Conservation (phyloP, 768 basidiomycete genomes). For the Lactifluus pinguis region DNA sequence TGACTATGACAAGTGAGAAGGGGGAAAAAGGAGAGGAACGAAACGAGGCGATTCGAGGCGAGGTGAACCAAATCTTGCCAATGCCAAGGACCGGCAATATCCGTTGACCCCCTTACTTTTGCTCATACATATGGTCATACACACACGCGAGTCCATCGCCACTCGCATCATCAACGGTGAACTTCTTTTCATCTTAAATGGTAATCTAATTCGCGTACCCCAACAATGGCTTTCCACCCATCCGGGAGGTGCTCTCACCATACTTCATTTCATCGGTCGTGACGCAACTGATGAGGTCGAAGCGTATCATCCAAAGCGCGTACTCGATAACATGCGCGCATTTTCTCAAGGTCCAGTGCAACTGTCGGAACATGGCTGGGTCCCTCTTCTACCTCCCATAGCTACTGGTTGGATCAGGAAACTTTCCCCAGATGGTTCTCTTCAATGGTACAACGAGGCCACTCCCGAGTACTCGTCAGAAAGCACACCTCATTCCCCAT, state of each 20-base stretch:
- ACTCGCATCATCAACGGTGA: constrained; percentile 68
- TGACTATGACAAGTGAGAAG: not conserved
- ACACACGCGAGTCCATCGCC: constrained; percentile 46
- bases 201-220: constrained; percentile 56
- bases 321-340: constrained; percentile 43
- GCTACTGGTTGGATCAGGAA: constrained; percentile 74
- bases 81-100: no score
- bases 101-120: no score
- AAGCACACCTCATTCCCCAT: constrained; percentile 16
- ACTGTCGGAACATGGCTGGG: constrained; percentile 45
- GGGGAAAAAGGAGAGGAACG: not conserved
- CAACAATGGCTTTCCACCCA: constrained; percentile 73
- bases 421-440: constrained; percentile 32
- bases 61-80: no score
- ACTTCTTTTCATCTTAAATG: constrained; percentile 62
- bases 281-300: constrained; percentile 94
- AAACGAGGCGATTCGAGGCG: not conserved
- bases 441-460: constrained; percentile 14
- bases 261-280: constrained; percentile 91
- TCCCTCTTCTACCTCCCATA: constrained; percentile 78
- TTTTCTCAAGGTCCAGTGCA: constrained; percentile 68
- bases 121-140: no score
- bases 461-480: constrained; percentile 22
- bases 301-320: constrained; percentile 71
- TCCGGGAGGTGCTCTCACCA: constrained; percentile 81